Percentiles rank a stretch among this genome's conserved stretches.
Evolutionary conservation across 2,329 filamentous ascomycete genomes (phyloP).

Genomic region (Microdochium paspali): DNA sequence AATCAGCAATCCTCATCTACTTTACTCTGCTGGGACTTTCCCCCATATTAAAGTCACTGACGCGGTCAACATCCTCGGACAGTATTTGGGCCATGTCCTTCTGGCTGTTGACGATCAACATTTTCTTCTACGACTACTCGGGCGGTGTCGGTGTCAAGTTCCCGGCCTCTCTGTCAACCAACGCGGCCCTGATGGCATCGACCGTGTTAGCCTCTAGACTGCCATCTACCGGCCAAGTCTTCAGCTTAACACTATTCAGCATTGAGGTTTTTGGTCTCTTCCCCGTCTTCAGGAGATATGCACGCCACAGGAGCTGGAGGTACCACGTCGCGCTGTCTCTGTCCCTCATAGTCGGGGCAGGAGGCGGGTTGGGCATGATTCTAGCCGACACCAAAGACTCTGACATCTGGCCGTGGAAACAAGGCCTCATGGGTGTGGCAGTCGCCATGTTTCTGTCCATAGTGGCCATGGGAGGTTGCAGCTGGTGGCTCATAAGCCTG

Average conservation of each 20-base stretch:
- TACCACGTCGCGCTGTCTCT: slow-evolving; percentile 73
- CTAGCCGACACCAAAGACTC: slow-evolving; percentile 30
- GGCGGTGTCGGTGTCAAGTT: slow-evolving; percentile 56
- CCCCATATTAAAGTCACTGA: slow-evolving; percentile 95
- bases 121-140: slow-evolving; percentile 97
- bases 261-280: slow-evolving; percentile 97
- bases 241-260: slow-evolving; percentile 87
- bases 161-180: slow-evolving; percentile 74
- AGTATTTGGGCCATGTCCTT: slow-evolving; percentile 97
- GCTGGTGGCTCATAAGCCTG: slow-evolving; percentile 94
- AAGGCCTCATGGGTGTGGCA: slow-evolving; percentile 60
- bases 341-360: slow-evolving; percentile 68
- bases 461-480: slow-evolving; percentile 82
- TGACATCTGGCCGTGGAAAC: slow-evolving; percentile 39
- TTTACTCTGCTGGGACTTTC: slow-evolving; percentile 85
- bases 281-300: slow-evolving; percentile 89
- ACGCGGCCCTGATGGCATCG: slow-evolving; percentile 91
- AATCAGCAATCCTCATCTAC: slow-evolving; percentile 88
- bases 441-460: slow-evolving; percentile 67
- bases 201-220: slow-evolving; percentile 88
- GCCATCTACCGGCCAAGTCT: slow-evolving; percentile 86
- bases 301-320: slow-evolving; percentile 70
- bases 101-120: slow-evolving; percentile 88
- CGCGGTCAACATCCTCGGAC: slow-evolving; percentile 81
- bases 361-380: slow-evolving; percentile 63